phyloP scores from a whole-genome alignment of 805 yeast genomes.

The Monosporozyma servazzii region DNA sequence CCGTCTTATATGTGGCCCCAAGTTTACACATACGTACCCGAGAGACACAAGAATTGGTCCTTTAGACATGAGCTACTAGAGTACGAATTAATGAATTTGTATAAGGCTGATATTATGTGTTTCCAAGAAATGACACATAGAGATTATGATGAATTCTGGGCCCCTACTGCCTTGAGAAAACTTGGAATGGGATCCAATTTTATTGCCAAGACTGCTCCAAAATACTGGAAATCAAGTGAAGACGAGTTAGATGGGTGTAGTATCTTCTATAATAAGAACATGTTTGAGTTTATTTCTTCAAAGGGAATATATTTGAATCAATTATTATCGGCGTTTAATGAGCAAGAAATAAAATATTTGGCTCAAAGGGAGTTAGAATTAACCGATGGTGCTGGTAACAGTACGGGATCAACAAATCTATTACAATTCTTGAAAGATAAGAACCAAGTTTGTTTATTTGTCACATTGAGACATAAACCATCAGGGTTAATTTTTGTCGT shows the following conservation, averaged over 20 bases:
- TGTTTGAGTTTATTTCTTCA: constrained; percentile 35
- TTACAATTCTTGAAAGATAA: constrained; percentile 33
- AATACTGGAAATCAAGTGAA: constrained; percentile 41
- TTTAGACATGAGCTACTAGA: constrained; percentile 39
- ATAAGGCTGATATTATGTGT: constrained; percentile 50
- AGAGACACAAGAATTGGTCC: constrained; percentile 39
- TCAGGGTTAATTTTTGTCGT: constrained; percentile 36
- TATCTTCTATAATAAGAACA: constrained; percentile 40
- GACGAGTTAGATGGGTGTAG: constrained; percentile 51
- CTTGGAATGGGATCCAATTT: constrained; percentile 40
- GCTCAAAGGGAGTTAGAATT: constrained; percentile 14
- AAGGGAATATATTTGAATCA: constrained; percentile 30
- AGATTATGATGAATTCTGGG: constrained; percentile 37
- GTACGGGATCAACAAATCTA: constrained; percentile 18
- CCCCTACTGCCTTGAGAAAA: constrained; percentile 19
- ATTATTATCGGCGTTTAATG: constrained; percentile 23
- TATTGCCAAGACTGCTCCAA: constrained; percentile 42
- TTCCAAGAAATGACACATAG: constrained; percentile 43
- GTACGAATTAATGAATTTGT: constrained; percentile 24
- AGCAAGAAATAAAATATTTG: constrained; percentile 22
- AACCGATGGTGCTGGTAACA: constrained; percentile 27
- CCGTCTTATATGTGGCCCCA: constrained; percentile 54
- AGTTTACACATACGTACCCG: constrained; percentile 43
- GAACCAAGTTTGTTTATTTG: constrained; percentile 51
- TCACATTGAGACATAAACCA: constrained; percentile 37